Percentiles rank a stretch among this genome's conserved stretches.
These are phyloP conservation scores for Dendrobium officinale DNA, from an alignment of 106 monocot genomes.

Conservation along the genomic window DNA sequence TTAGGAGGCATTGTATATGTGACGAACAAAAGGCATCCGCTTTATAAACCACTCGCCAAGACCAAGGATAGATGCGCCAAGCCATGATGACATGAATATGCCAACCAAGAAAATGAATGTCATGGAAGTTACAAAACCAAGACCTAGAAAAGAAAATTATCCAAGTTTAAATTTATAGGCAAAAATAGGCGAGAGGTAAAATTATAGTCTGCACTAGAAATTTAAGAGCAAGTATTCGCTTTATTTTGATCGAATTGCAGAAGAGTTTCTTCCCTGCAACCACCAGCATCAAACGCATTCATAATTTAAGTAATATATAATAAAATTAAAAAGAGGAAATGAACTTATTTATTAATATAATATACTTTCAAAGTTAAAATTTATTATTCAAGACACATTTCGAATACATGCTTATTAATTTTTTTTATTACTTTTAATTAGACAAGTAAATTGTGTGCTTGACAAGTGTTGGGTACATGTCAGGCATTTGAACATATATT, in stretches of 20 bases:
- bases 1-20: constrained; percentile 93
- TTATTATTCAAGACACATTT: too few species aligned
- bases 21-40: constrained; percentile 88
- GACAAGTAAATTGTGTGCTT: too few species aligned
- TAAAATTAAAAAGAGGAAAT: too few species aligned
- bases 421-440: too few species aligned
- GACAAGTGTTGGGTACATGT: too few species aligned
- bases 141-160: constrained; percentile 26
- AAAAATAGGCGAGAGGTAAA: neutral
- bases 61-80: constrained; percentile 80
- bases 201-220: neutral
- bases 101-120: constrained; percentile 88
- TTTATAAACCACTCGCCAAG: constrained; percentile 97
- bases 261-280: neutral
- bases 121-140: constrained; percentile 86
- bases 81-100: constrained; percentile 94
- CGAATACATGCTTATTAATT: too few species aligned
- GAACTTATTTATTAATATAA: too few species aligned
- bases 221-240: neutral
- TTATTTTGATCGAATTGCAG: too few species aligned
- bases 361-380: too few species aligned
- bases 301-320: neutral
- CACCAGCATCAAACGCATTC: neutral
- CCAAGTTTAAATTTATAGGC: neutral
- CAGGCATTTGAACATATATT: too few species aligned